Percentiles rank a stretch among this genome's conserved stretches.
phyloP scores from a whole-genome alignment of 768 basidiomycete species.

The Gelatoporia subvermispora region DNA sequence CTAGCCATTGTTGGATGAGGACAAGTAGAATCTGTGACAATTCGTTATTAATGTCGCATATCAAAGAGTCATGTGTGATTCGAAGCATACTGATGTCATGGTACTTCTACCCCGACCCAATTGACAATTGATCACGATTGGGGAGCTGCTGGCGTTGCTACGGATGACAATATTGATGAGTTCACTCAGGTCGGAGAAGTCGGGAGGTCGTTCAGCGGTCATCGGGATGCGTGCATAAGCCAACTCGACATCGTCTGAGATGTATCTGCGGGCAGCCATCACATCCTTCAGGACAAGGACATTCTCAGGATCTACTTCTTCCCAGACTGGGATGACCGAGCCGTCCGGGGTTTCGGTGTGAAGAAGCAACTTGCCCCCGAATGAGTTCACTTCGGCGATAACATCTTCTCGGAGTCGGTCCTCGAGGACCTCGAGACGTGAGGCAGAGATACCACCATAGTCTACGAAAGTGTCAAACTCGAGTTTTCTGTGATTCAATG shows the following conservation, averaged over 20 bases:
- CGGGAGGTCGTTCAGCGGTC: slow-evolving; percentile 82
- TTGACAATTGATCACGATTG: slow-evolving; percentile 94
- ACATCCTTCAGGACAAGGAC: slow-evolving; percentile 85
- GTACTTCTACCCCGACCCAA: slow-evolving; percentile 91
- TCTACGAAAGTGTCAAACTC: slow-evolving; percentile 41
- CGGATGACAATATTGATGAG: slow-evolving; percentile 76
- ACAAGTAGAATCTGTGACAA: slow-evolving; percentile 63
- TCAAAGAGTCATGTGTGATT: neutral
- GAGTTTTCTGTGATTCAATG: no score
- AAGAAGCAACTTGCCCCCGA: slow-evolving; percentile 82
- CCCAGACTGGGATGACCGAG: slow-evolving; percentile 91
- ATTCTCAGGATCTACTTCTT: slow-evolving; percentile 68
- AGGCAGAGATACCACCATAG: slow-evolving; percentile 92
- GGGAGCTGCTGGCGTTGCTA: slow-evolving; percentile 60
- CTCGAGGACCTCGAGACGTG: slow-evolving; percentile 85
- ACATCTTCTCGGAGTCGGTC: slow-evolving; percentile 88
- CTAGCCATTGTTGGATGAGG: slow-evolving; percentile 82
- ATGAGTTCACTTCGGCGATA: slow-evolving; percentile 70
- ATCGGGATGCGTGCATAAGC: slow-evolving; percentile 85
- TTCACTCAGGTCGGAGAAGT: slow-evolving; percentile 68
- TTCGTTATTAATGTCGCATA: neutral
- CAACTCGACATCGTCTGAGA: slow-evolving; percentile 52
- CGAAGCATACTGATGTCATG: slow-evolving; percentile 75
- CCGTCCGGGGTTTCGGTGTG: slow-evolving; percentile 89
- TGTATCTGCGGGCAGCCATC: slow-evolving; percentile 57